These are phyloP conservation scores for Adansonia grandidieri DNA, from an alignment of 441 rosid genomes.

Conservation along the genomic window DNA sequence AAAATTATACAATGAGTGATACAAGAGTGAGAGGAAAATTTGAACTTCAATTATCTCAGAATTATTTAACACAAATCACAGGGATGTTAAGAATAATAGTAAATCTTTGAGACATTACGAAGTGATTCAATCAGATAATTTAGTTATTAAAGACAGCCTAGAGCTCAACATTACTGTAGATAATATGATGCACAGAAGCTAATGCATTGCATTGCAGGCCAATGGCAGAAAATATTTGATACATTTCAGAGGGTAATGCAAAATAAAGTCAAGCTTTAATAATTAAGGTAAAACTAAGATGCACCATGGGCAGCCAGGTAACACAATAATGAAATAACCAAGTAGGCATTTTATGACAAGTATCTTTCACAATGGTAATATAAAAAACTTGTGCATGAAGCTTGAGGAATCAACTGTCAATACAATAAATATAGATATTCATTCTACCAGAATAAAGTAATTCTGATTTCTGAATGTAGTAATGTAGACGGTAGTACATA, in stretches of 20 bases:
- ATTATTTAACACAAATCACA: not conserved
- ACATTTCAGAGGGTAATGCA: not conserved
- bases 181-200: not conserved
- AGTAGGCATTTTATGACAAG: not conserved
- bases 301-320: not conserved
- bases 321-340: not conserved
- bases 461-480: not conserved
- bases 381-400: not conserved
- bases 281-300: not conserved
- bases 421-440: not conserved
- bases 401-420: not conserved
- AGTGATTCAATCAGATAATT: not conserved
- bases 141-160: not conserved
- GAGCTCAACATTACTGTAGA: not conserved
- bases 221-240: not conserved
- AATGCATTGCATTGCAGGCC: not conserved
- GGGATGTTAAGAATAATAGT: not conserved
- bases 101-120: not conserved
- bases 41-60: not conserved
- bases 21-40: not conserved
- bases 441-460: not conserved
- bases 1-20: not conserved
- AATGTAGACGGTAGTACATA: not conserved
- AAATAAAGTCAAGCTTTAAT: not conserved
- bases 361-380: slow-evolving; percentile 2